Base-by-base conservation (phyloP, 371 early-diverging fungal species). In the Apophysomyces elegans region DNA sequence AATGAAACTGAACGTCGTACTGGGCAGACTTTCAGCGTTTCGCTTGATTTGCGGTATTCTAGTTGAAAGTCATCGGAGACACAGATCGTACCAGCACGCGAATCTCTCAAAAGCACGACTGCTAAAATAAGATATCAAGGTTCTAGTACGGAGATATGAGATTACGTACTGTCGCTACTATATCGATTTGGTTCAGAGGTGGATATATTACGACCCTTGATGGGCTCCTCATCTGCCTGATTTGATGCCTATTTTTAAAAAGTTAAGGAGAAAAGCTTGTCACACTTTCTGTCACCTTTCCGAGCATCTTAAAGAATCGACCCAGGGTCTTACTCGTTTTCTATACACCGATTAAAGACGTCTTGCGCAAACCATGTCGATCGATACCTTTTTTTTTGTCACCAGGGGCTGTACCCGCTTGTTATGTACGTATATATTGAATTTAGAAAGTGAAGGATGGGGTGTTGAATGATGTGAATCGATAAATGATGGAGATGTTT, bases 311-410 rank as follows among this genome's bases (percentile, higher is more conserved):
- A 21, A 50, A 21, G 54, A 50, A 50, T 50, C 54, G 54, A 7
- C 54, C 54, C 54, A 50, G 54, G 54, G 54, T 50, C 54, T 26
- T 50, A 26, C 54, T 50, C 54, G 54, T 50, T 50, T 50, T 50
- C 54, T 50, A 50, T 32, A 26, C 5, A 50, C 54, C 54, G 54
- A 41, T 50, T 63, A 18, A 46, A 37, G 39, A 32, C 32, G 35
- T 8, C 6, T 14, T 41, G 7, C 32, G 13, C 21, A 43, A 41
- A 44, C 2, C 37, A 16, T 58, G 45, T 9, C 44, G 26, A n/a
- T 59, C 13, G 43, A 32, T 44, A 64, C 64, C 64, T 64, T 64
- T 64, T 58, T 64, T 21, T 38, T 44, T 39, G 37, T 36, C 36
- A 54, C 54, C 50, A 56, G 37, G 36, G 39, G 63, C 14, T 18